Percentiles rank a stretch among this genome's conserved stretches.
Evolutionary conservation across 2,329 filamentous ascomycete genomes (phyloP).

Genomic region (Aspergillus cejpii): DNA sequence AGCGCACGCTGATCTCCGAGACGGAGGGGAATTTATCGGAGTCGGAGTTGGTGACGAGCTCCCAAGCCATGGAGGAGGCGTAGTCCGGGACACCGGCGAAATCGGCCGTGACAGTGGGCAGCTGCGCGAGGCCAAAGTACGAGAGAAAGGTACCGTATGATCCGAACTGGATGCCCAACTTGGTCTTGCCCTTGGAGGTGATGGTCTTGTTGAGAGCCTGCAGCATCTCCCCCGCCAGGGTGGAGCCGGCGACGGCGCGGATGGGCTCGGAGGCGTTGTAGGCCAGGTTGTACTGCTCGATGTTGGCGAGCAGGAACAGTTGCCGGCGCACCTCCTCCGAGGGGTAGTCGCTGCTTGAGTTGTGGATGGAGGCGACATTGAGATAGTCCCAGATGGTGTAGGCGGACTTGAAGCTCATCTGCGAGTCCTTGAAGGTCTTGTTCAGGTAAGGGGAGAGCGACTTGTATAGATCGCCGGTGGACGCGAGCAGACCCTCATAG

Average conservation of each 20-base stretch:
- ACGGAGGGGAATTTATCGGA: conserved; percentile 38
- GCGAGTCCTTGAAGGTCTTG: conserved; percentile 42
- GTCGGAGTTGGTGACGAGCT: conserved; percentile 54
- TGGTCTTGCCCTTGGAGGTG: conserved; percentile 31
- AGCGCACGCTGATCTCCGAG: conserved; percentile 53
- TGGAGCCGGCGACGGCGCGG: conserved; percentile 51
- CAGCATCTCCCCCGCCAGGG: conserved; percentile 58
- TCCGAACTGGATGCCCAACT: conserved; percentile 53
- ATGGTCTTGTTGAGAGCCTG: conserved; percentile 42
- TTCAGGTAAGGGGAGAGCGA: conserved; percentile 49
- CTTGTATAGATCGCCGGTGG: conserved; percentile 50
- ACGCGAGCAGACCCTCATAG: conserved; percentile 44
- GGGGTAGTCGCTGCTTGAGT: conserved; percentile 52
- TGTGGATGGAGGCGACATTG: conserved; percentile 58
- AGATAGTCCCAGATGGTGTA: conserved; percentile 60
- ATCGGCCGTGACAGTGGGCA: conserved; percentile 47
- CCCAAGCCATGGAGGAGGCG: conserved; percentile 72
- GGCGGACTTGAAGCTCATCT: conserved; percentile 56
- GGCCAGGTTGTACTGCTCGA: conserved; percentile 74
- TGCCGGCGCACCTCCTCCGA: conserved; percentile 54
- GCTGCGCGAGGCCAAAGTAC: conserved; percentile 54
- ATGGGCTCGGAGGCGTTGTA: conserved; percentile 58
- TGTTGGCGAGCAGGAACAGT: conserved; percentile 66
- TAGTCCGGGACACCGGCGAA: conserved; percentile 80
- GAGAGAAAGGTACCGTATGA: conserved; percentile 56